Evolutionary conservation across 106 monocot species (phyloP), one percentile per base, ranked within the genome.

Genomic region (Dioscorea dumetorum): DNA sequence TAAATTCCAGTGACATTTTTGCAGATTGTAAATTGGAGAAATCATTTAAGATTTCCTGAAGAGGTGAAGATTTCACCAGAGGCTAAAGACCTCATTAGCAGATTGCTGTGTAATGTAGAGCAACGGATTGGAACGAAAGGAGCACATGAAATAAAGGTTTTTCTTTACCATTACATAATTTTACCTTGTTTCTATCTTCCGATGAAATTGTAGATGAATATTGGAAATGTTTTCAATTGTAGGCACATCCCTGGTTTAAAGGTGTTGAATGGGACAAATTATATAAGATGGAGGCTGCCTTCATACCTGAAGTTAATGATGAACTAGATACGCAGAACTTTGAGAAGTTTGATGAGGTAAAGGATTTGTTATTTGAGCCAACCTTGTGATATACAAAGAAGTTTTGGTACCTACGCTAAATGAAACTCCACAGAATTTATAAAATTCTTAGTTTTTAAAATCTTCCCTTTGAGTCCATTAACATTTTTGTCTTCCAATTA

Each of bases 1-100:
- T 41, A 8, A 41, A 10, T 10, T 41, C 41, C 41, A 41, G 41
- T 41, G 54, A 54, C 9, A 18, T 19, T 51, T 54, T 16, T 61
- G 28, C 61, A 61, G 61, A 61, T 61, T 21, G 61, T 61, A 61
- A 61, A 61, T 61, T 61, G 61, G 61, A 61, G 61, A 61, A 61
- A 18, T 22, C 22, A 61, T 24, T 61, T 61, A 31, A 61, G 22
- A 22, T 61, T 61, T 31, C 61, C 61, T 61, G 61, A 61, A 20
- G 61, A 61, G 28, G 61, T 22, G 22, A 61, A 61, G 23, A 18
- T 61, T 24, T 61, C 61, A 21, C 14, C 61, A 21, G 61, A 61
- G 22, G 61, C 61, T 61, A 61, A 61, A 61, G 61, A 28, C 23
- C 61, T 61, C 13, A 61, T 61, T 31, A 22, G 61, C 28, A 61